These are phyloP conservation scores for Sarcodon sp. DNA, from an alignment of 768 basidiomycete genomes.

Conservation along the genomic window DNA sequence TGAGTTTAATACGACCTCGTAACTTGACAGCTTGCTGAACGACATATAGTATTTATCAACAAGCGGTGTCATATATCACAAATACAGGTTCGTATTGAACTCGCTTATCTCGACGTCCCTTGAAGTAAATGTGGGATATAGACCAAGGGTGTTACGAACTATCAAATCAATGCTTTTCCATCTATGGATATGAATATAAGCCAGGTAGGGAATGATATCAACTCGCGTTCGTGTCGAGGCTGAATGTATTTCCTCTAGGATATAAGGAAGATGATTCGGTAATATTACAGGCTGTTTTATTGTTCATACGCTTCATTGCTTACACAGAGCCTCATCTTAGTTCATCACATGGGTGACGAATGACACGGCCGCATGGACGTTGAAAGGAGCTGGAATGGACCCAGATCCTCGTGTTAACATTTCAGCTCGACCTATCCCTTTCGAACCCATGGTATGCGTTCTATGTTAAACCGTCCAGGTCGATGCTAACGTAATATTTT, in stretches of 20 bases:
- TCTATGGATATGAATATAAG: conserved; percentile 76
- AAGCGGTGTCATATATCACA: conserved; percentile 34
- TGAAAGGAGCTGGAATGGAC: conserved; percentile 21
- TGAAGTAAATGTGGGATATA: conserved; percentile 11
- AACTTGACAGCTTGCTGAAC: too few relatives aligned
- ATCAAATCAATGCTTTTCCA: conserved; percentile 38
- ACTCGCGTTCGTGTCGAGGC: too few relatives aligned
- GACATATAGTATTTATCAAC: conserved; percentile 46
- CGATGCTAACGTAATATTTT: too few relatives aligned
- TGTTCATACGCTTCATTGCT: not conserved
- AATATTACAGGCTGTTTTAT: not conserved
- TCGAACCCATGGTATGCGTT: conserved; percentile 26
- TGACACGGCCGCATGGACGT: conserved; percentile 23
- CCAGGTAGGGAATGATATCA: conserved; percentile 25
- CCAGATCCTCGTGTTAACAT: conserved; percentile 19
- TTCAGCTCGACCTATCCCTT: conserved; percentile 21
- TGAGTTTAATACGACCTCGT: not conserved
- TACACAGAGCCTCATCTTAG: not conserved
- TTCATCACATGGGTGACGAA: conserved; percentile 33
- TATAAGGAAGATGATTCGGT: too few relatives aligned
- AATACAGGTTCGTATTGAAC: conserved; percentile 20
- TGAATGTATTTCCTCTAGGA: too few relatives aligned
- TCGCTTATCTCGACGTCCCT: not conserved
- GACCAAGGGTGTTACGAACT: conserved; percentile 62
- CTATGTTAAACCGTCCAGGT: too few relatives aligned